Conservation (phyloP, 352 stramenopile species). For the Pythium aphanidermatum region DNA sequence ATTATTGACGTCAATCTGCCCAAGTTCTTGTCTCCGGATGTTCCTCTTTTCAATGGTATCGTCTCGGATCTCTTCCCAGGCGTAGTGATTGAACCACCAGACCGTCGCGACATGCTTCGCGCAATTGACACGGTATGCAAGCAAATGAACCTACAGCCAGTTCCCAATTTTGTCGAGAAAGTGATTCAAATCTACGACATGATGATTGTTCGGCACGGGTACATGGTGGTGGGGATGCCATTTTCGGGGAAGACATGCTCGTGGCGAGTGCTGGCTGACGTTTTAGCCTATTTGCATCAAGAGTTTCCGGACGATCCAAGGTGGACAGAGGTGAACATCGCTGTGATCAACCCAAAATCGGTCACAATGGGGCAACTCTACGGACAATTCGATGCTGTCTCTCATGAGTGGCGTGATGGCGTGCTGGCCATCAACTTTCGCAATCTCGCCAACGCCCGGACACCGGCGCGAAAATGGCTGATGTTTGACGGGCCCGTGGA, state of each 20-base stretch:
- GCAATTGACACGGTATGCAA: constrained; percentile 80
- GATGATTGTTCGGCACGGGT: constrained; percentile 94
- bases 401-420: constrained; percentile 93
- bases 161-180: constrained; percentile 89
- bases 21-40: constrained; percentile 91
- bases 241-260: constrained; percentile 92
- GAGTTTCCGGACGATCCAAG: constrained; percentile 52
- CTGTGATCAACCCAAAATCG: constrained; percentile 92
- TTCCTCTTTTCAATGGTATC: constrained; percentile 93
- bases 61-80: constrained; percentile 92
- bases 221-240: constrained; percentile 95
- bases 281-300: constrained; percentile 73
- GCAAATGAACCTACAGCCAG: constrained; percentile 78
- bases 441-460: constrained; percentile 69
- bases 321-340: constrained; percentile 73
- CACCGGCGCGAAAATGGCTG: constrained; percentile 87
- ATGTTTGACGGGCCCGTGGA: constrained; percentile 92
- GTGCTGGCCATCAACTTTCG: constrained; percentile 92
- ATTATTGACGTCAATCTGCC: constrained; percentile 94
- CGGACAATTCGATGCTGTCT: constrained; percentile 92
- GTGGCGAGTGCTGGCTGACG: constrained; percentile 87
- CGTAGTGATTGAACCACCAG: constrained; percentile 83
- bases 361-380: constrained; percentile 93
- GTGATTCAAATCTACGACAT: constrained; percentile 96
- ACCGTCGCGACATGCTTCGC: constrained; percentile 80